These are phyloP conservation scores for Trichoderma semiorbis DNA, from an alignment of 2,329 filamentous ascomycete species.

Conservation along the genomic window DNA sequence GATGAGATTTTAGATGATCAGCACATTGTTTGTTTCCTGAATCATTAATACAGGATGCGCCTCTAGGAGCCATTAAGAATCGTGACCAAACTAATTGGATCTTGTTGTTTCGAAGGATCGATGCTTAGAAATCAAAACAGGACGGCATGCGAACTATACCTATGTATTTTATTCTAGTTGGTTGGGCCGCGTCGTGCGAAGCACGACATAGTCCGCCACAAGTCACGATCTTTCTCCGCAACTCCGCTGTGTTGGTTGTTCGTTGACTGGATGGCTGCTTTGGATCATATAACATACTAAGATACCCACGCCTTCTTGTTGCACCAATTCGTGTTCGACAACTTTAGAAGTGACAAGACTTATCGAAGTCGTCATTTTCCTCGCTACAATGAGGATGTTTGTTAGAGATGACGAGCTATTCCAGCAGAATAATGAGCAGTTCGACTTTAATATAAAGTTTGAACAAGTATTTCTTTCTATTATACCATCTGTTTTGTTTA, in stretches of 20 bases:
- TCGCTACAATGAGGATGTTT: background rate
- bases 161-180: background rate
- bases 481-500: background rate
- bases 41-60: background rate
- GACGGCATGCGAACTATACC: background rate
- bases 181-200: background rate
- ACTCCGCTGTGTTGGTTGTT: background rate
- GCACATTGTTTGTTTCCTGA: background rate
- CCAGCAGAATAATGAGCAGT: background rate
- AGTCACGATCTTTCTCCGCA: background rate
- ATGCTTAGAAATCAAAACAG: background rate
- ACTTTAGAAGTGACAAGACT: background rate
- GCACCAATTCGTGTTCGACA: background rate
- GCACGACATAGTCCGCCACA: background rate
- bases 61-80: background rate
- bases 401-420: background rate
- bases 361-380: background rate
- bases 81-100: background rate
- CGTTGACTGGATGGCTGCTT: background rate
- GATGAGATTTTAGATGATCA: too few species aligned
- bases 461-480: background rate
- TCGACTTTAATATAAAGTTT: background rate
- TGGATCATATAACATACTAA: background rate
- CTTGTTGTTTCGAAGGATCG: background rate
- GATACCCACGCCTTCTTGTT: background rate